phyloP scores from a whole-genome alignment of 2,329 filamentous ascomycete genomes.

The Trichoderma lentiforme region DNA sequence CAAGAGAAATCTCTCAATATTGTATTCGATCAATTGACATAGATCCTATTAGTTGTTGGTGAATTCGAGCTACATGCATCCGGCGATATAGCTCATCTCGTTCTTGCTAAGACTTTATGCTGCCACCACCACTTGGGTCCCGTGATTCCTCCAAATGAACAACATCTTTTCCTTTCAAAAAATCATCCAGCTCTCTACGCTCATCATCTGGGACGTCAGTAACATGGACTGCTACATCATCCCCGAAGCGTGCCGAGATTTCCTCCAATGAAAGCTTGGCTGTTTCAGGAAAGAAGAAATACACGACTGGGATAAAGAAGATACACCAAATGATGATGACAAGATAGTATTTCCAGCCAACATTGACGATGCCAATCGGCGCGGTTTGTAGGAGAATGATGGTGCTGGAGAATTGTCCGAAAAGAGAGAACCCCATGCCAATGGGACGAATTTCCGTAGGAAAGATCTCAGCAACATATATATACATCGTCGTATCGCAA shows the following conservation, averaged over 20 bases:
- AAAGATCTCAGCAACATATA: neutral
- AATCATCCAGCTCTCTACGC: neutral
- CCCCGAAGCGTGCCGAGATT: neutral
- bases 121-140: neutral
- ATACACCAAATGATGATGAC: neutral
- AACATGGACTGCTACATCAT: neutral
- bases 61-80: neutral
- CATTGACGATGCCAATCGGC: neutral
- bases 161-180: neutral
- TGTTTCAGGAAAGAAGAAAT: neutral
- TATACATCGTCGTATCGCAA: neutral
- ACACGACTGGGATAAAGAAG: neutral
- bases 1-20: neutral
- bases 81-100: neutral
- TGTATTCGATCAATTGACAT: neutral
- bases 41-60: neutral
- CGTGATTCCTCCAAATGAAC: neutral
- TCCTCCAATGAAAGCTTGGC: neutral
- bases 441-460: neutral
- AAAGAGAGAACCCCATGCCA: neutral
- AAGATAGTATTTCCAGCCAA: neutral
- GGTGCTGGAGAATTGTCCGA: neutral
- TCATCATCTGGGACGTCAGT: neutral
- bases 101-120: neutral
- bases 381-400: neutral